These are phyloP conservation scores for Cicer judaicum DNA, from an alignment of 306 rosid genomes.

Conservation along the genomic window DNA sequence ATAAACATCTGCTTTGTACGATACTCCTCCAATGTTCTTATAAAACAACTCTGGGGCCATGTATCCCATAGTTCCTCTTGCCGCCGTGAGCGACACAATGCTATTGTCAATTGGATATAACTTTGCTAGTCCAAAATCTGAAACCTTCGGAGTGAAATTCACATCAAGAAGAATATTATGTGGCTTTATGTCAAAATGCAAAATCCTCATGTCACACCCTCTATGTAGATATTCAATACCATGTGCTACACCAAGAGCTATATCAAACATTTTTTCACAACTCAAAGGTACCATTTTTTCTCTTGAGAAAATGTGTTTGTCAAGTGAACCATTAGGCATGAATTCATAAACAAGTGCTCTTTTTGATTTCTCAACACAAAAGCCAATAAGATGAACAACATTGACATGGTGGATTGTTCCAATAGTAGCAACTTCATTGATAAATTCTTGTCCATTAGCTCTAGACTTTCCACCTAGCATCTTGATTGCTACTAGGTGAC, in stretches of 20 bases:
- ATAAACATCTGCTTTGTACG: slow-evolving; percentile 32
- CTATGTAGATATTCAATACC: slow-evolving; percentile 30
- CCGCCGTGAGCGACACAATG: slow-evolving; percentile 29
- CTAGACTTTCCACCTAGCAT: slow-evolving; percentile 40
- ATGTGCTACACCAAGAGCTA: slow-evolving; percentile 37
- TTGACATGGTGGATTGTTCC: slow-evolving; percentile 53
- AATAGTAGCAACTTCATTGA: slow-evolving; percentile 50
- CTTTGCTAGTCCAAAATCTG: slow-evolving; percentile 38
- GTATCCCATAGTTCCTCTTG: slow-evolving; percentile 44
- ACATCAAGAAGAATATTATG: slow-evolving; percentile 32
- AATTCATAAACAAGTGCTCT: slow-evolving; percentile 44
- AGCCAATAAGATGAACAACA: slow-evolving; percentile 41
- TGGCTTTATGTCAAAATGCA: slow-evolving; percentile 46
- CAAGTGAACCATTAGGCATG: slow-evolving; percentile 47
- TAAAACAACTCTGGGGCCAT: slow-evolving; percentile 33
- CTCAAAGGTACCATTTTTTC: neutral
- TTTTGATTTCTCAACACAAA: slow-evolving; percentile 44
- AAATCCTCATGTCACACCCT: slow-evolving; percentile 42
- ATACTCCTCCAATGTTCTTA: slow-evolving; percentile 29
- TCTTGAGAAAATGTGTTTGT: slow-evolving; percentile 31
- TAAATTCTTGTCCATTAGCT: slow-evolving; percentile 46
- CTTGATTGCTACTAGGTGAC: slow-evolving; percentile 42
- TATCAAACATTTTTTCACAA: slow-evolving; percentile 35
- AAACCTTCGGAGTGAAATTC: slow-evolving; percentile 33
- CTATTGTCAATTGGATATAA: slow-evolving; percentile 30